phyloP scores from a whole-genome alignment of 176 grass and related monocot genomes.

The Luzula sylvatica region DNA sequence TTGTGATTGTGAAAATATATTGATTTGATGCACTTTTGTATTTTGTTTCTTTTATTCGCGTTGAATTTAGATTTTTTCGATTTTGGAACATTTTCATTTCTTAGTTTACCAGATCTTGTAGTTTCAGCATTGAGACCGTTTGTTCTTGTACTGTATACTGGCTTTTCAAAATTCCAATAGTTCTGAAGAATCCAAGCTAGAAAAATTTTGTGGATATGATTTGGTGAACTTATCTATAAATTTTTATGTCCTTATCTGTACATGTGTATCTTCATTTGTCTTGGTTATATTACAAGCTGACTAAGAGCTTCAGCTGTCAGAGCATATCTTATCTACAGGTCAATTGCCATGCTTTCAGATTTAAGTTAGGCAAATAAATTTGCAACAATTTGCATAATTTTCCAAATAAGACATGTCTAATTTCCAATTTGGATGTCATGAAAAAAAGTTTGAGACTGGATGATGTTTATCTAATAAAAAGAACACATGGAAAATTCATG shows the following conservation, averaged over 20 bases:
- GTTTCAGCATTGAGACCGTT: no score
- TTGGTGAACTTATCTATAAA: not conserved
- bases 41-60: not conserved
- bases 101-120: no score
- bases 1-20: slow-evolving; percentile 1
- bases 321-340: not conserved
- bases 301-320: not conserved
- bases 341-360: no score
- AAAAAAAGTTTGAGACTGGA: no score
- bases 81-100: not conserved
- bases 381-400: no score
- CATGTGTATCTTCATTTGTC: not conserved
- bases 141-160: no score
- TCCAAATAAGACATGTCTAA: no score
- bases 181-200: not conserved
- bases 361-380: no score
- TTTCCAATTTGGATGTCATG: no score
- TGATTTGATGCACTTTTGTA: not conserved
- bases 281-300: not conserved
- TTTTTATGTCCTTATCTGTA: not conserved
- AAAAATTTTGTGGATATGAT: not conserved
- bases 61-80: slow-evolving; percentile 9
- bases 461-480: no score
- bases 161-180: no score
- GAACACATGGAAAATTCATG: no score